Evolutionary conservation across 108 stramenopile species (phyloP).

Genomic region (Schizochytrium sp.): DNA sequence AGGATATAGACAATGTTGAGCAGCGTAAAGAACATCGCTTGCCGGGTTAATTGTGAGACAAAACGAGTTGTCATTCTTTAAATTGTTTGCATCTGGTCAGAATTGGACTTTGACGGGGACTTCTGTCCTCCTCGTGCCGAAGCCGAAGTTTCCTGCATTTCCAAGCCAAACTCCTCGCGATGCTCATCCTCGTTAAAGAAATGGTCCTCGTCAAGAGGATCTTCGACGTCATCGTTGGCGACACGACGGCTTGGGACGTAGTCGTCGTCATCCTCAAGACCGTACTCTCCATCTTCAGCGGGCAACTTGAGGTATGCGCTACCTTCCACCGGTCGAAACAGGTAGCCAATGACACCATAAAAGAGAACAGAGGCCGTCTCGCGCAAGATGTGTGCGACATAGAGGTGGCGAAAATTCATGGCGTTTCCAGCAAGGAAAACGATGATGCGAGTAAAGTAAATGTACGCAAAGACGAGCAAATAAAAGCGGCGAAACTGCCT

Average conservation of each 20-base stretch:
- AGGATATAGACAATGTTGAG: too few relatives aligned
- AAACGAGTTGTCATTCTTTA: neutral
- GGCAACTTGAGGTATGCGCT: slow-evolving; percentile 63
- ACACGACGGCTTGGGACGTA: neutral
- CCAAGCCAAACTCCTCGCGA: neutral
- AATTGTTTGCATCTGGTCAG: neutral
- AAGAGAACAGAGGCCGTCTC: slow-evolving; percentile 77
- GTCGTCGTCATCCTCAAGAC: slow-evolving; percentile 20
- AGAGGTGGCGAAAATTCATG: slow-evolving; percentile 71
- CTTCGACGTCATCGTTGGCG: neutral
- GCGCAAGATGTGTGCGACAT: slow-evolving; percentile 69
- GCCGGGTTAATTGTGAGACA: too few relatives aligned
- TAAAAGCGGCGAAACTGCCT: slow-evolving; percentile 86
- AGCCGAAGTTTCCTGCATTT: neutral
- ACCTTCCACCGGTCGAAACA: slow-evolving; percentile 68
- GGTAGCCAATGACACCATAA: slow-evolving; percentile 74
- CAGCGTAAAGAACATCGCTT: too few relatives aligned
- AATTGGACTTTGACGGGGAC: neutral
- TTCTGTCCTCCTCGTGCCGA: too few relatives aligned
- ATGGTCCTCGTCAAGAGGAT: neutral
- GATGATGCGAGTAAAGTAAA: slow-evolving; percentile 89
- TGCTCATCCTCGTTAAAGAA: slow-evolving; percentile 3
- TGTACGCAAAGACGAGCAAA: slow-evolving; percentile 76
- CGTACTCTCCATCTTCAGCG: slow-evolving; percentile 23
- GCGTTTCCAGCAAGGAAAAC: slow-evolving; percentile 75